These are phyloP conservation scores for Kalaharituber pfeilii DNA, from an alignment of 2,329 filamentous ascomycete species.

Conservation along the genomic window DNA sequence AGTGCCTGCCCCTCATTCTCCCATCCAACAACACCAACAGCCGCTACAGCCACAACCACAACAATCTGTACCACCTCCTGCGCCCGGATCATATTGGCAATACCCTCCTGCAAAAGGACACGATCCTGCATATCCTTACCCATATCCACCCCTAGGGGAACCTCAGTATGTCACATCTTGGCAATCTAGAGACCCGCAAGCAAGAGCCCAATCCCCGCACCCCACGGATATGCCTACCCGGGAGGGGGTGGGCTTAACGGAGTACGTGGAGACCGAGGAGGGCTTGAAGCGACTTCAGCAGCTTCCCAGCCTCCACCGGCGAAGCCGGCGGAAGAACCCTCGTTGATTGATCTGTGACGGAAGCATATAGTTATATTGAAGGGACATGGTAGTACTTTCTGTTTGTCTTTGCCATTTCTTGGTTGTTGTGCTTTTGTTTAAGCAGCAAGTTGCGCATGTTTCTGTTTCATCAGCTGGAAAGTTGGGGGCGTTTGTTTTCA, in stretches of 20 bases:
- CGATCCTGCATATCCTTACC: slow-evolving; percentile 19
- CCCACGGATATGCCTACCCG: slow-evolving; percentile 6
- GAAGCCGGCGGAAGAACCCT: slow-evolving; percentile 40
- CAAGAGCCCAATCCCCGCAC: slow-evolving; percentile 6
- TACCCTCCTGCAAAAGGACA: slow-evolving; percentile 27
- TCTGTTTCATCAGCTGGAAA: too few species aligned
- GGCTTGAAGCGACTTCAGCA: slow-evolving; percentile 5
- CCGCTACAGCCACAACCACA: slow-evolving; percentile 21
- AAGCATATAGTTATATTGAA: too few species aligned
- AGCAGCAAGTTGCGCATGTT: too few species aligned
- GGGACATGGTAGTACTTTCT: too few species aligned
- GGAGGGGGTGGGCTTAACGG: background rate
- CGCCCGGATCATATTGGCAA: slow-evolving; percentile 35
- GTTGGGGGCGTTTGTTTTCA: too few species aligned
- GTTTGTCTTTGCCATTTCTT: too few species aligned
- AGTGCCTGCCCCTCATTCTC: slow-evolving; percentile 17
- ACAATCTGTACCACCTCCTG: slow-evolving; percentile 14
- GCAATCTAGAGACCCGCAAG: slow-evolving; percentile 9
- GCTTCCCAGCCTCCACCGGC: slow-evolving; percentile 6
- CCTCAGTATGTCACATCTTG: slow-evolving; percentile 20
- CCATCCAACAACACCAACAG: slow-evolving; percentile 19
- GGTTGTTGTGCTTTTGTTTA: too few species aligned
- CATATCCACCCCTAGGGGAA: slow-evolving; percentile 29
- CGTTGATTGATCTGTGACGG: slow-evolving; percentile 68
- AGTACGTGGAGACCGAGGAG: slow-evolving; percentile 7